Evolutionary conservation across 2,329 filamentous ascomycete genomes (phyloP).

Genomic region (Colletotrichum simmondsii): DNA sequence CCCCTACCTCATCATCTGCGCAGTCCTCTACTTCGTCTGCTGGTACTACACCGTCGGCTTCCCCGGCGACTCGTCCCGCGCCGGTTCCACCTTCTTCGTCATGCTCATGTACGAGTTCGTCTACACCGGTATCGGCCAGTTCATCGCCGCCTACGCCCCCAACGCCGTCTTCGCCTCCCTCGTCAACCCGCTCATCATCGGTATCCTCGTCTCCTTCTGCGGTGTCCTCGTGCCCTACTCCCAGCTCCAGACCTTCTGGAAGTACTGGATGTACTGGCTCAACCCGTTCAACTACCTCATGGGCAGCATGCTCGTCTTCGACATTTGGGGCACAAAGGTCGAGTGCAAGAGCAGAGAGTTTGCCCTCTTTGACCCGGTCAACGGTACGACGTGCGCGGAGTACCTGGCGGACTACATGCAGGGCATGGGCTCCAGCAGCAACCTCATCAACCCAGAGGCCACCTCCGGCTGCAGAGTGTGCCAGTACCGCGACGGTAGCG

Average conservation of each 20-base stretch:
- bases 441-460: slow-evolving; percentile 70
- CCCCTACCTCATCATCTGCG: slow-evolving; percentile 57
- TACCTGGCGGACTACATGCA: slow-evolving; percentile 66
- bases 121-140: slow-evolving; percentile 71
- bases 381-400: slow-evolving; percentile 63
- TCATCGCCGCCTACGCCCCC: slow-evolving; percentile 71
- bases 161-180: slow-evolving; percentile 70
- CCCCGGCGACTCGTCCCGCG: slow-evolving; percentile 51
- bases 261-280: slow-evolving; percentile 57
- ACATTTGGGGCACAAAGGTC: slow-evolving; percentile 57
- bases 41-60: slow-evolving; percentile 71
- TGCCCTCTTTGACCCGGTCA: slow-evolving; percentile 61
- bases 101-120: slow-evolving; percentile 70
- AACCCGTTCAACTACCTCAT: slow-evolving; percentile 73
- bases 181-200: slow-evolving; percentile 66
- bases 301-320: slow-evolving; percentile 64
- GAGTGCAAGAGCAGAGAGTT: slow-evolving; percentile 60
- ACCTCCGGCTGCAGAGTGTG: slow-evolving; percentile 69
- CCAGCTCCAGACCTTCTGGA: slow-evolving; percentile 74
- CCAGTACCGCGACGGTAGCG: slow-evolving; percentile 65
- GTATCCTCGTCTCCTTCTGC: slow-evolving; percentile 75
- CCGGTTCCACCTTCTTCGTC: slow-evolving; percentile 64
- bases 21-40: slow-evolving; percentile 60
- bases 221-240: slow-evolving; percentile 78
- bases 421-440: slow-evolving; percentile 56